Evolutionary conservation across 768 basidiomycete genomes (phyloP).

Genomic region (Xerocomus spinulosus): DNA sequence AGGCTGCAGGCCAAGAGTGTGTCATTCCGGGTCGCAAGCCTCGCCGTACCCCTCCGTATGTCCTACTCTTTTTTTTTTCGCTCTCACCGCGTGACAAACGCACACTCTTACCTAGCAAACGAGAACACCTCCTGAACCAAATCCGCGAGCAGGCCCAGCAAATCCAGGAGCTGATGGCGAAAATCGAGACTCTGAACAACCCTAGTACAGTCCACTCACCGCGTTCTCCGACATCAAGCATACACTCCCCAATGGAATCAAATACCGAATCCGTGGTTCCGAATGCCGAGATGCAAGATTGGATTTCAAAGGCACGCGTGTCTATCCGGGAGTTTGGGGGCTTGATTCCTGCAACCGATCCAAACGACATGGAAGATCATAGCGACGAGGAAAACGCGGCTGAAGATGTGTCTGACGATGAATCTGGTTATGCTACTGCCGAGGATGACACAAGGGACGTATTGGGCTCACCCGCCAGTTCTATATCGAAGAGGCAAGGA

Average conservation of each 20-base stretch:
- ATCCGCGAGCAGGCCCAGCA: constrained; percentile 71
- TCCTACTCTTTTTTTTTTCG: constrained; percentile 4
- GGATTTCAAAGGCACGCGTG: constrained; percentile 71
- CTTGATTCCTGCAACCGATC: constrained; percentile 59
- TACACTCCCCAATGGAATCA: constrained; percentile 28
- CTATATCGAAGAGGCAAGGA: constrained; percentile 37
- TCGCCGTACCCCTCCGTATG: constrained; percentile 74
- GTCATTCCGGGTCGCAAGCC: constrained; percentile 82
- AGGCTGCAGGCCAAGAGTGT: constrained; percentile 67
- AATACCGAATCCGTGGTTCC: constrained; percentile 29
- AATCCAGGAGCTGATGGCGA: constrained; percentile 66
- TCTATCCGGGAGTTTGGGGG: constrained; percentile 65
- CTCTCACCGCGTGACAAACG: background rate
- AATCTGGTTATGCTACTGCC: constrained; percentile 26
- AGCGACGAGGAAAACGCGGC: constrained; percentile 36
- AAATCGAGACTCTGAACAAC: constrained; percentile 50
- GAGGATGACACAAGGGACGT: constrained; percentile 21
- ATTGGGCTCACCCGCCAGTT: constrained; percentile 29
- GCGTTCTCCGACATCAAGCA: constrained; percentile 29
- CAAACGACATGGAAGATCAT: constrained; percentile 44
- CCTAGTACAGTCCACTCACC: constrained; percentile 29
- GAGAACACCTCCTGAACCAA: constrained; percentile 71
- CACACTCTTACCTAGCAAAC: constrained; percentile 49
- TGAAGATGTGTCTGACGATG: constrained; percentile 36
- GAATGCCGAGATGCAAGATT: constrained; percentile 62